Evolutionary conservation across 2,329 filamentous ascomycete genomes (phyloP).

Genomic region (Aspergillus costaricaensis): DNA sequence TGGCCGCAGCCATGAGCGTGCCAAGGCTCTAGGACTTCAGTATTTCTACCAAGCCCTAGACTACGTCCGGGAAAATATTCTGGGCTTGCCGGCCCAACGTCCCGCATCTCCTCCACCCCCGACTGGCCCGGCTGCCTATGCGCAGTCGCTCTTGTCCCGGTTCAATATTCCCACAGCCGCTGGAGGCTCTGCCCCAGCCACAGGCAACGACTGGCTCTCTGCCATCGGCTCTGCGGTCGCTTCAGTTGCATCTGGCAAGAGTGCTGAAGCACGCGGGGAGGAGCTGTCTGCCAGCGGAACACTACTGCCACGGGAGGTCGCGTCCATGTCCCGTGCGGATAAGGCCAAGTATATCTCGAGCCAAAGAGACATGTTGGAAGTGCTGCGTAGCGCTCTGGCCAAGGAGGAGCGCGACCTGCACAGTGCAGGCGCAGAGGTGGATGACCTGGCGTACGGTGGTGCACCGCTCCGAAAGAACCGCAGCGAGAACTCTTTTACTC

Average conservation of each 20-base stretch:
- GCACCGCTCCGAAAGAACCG: constrained; percentile 69
- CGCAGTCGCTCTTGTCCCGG: constrained; percentile 77
- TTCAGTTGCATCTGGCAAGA: constrained; percentile 54
- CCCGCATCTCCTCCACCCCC: constrained; percentile 52
- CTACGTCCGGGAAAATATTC: constrained; percentile 69
- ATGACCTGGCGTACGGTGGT: constrained; percentile 47
- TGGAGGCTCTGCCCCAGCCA: constrained; percentile 52
- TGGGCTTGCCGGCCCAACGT: constrained; percentile 70
- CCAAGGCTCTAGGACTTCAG: constrained; percentile 73
- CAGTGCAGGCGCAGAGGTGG: constrained; percentile 29
- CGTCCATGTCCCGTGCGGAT: constrained; percentile 62
- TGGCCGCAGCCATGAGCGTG: constrained; percentile 73
- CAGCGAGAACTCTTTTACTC: constrained; percentile 87
- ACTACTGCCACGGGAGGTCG: constrained; percentile 71
- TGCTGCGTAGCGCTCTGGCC: constrained; percentile 76
- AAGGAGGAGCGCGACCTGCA: constrained; percentile 69
- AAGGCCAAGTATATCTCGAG: constrained; percentile 72
- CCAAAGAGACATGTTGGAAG: constrained; percentile 75
- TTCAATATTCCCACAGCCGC: constrained; percentile 76
- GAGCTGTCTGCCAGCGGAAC: constrained; percentile 61
- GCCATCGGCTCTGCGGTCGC: constrained; percentile 74
- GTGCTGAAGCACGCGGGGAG: constrained; percentile 44
- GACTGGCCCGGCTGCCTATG: constrained; percentile 58
- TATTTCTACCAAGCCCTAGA: constrained; percentile 74
- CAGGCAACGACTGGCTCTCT: constrained; percentile 70